Conservation (phyloP, 2,329 filamentous ascomycete genomes). For the Orbilia ellipsospora region DNA sequence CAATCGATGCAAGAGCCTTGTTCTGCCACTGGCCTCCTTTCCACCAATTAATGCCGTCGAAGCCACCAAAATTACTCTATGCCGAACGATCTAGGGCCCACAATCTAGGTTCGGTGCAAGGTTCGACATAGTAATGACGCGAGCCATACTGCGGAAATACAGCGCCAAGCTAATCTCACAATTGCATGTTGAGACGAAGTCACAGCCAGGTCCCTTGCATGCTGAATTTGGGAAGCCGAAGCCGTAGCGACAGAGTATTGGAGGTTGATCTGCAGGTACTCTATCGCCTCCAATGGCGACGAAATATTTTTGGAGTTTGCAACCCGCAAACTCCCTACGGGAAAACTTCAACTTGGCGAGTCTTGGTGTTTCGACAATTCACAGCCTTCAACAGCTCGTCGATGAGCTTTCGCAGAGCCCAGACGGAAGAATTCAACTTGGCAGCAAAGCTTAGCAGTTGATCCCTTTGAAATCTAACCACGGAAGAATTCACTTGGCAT, state of each 20-base stretch:
- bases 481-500: conserved; percentile 32
- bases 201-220: conserved; percentile 14
- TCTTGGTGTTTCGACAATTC: conserved; percentile 8
- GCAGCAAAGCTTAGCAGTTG: conserved; percentile 9
- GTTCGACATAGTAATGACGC: too few species aligned
- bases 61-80: conserved; percentile 3
- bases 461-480: neutral
- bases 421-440: conserved; percentile 35
- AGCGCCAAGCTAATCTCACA: neutral
- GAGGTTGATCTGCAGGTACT: conserved; percentile 18
- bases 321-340: conserved; percentile 9
- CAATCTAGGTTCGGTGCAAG: too few species aligned
- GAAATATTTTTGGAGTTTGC: neutral
- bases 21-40: neutral
- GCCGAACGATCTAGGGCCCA: conserved; percentile 3
- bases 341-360: conserved; percentile 35
- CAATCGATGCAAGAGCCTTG: neutral
- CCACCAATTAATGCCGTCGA: conserved; percentile 29
- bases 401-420: conserved; percentile 16
- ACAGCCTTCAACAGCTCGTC: neutral
- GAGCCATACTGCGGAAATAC: neutral
- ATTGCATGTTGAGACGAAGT: conserved; percentile 2
- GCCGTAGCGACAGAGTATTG: too few species aligned
- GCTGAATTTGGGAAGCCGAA: too few species aligned
- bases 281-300: neutral